A percentile compares a stretch with the other conserved stretches of the same genome.
Evolutionary conservation across 208 protist species (phyloP).

Genomic region (Trichomonas tenax): DNA sequence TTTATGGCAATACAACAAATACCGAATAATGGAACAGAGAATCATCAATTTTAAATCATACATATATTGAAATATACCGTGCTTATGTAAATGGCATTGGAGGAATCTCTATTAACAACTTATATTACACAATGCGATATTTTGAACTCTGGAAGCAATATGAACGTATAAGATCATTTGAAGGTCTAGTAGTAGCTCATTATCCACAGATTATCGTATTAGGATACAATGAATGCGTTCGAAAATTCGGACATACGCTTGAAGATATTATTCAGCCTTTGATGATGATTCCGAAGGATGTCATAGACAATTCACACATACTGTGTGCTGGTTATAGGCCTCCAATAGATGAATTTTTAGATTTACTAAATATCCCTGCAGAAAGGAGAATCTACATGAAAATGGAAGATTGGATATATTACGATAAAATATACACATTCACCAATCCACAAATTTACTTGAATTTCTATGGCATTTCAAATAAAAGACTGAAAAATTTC

Average conservation of each 20-base stretch:
- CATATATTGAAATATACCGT: not conserved
- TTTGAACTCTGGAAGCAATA: not conserved
- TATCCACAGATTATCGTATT: not conserved
- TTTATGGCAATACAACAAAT: not conserved
- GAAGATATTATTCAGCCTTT: not conserved
- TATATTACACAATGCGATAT: not conserved
- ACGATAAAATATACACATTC: not conserved
- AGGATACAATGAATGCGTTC: not conserved
- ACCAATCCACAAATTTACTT: not conserved
- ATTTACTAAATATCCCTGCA: not conserved
- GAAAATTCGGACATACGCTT: not conserved
- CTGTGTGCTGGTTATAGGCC: not conserved
- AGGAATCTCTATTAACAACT: not conserved
- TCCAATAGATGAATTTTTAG: not conserved
- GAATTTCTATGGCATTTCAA: not conserved
- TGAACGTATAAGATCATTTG: not conserved
- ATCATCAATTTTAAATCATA: not conserved
- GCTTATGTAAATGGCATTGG: not conserved
- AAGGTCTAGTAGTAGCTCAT: not conserved
- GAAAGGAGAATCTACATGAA: not conserved
- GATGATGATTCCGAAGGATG: not conserved
- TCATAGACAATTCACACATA: not conserved
- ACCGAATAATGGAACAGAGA: not conserved
- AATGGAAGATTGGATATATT: not conserved
- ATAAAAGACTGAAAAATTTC: not conserved